Base-by-base conservation (phyloP, 306 rosid genomes). In the Cajanus cajan region DNA sequence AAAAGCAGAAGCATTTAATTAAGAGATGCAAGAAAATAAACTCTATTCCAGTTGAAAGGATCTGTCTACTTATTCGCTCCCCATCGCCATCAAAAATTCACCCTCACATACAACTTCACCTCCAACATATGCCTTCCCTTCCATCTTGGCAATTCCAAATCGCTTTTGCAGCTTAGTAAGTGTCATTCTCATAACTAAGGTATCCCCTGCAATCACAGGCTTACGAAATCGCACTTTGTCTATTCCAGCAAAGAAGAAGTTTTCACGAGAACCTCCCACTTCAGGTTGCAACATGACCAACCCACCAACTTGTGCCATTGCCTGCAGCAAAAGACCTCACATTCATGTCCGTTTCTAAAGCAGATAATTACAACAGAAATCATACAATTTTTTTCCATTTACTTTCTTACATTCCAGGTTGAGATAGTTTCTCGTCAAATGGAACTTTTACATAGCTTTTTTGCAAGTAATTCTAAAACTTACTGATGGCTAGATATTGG, bases 241-340 rank as follows among this genome's bases (percentile, higher is more conserved):
- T 33, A 94, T 90, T 79, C 97, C 98, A 4, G 94, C 97, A 51
- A 94, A 92, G 92, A 92, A 90, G 93, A 94, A 94, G 69, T 84
- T 89, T 2, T 88, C 90, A 2, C 89, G 94, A 62, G 96, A 92
- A 19, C 96, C 94, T 73, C 98, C 98, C 61, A 89, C 94, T 72
- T 94, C 97, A 7, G 94, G 97, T 83, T 90, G 94, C 89, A 90
- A 83, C 97, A 94, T 94, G 22, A 92, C 92, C 73, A 94, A 73
- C 68, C 97, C 98, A 44, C 98, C 98, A 72, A 89, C 97, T 79
- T 94, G 98, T 54, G 98, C 98, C 96, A 94, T 82, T 84, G 98
- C 98, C 98, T 92, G 88, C 59, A 76, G 33, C 51, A 67, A 80
- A 78, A 51, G 44, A 72, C 12, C 77, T 76, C 47, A 24, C 18